A percentile compares a stretch with the other conserved stretches of the same genome.
phyloP scores from a whole-genome alignment of 805 yeast species.

The Metschnikowia cubensis region DNA sequence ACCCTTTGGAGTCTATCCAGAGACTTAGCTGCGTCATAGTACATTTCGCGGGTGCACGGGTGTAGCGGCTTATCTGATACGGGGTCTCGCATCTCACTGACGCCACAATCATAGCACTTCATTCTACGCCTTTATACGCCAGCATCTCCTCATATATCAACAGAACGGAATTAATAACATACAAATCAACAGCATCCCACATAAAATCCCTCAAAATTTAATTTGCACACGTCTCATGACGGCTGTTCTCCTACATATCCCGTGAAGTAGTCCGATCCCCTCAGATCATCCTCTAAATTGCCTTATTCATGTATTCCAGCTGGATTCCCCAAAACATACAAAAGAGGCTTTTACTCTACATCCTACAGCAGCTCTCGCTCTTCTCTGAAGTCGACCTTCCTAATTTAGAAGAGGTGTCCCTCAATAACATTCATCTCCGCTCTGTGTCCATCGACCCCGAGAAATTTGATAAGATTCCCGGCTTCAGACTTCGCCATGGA shows the following conservation, averaged over 20 bases:
- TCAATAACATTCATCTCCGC: slow-evolving; percentile 48
- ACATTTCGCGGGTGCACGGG: slow-evolving; percentile 1
- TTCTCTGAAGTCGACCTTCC: slow-evolving; percentile 81
- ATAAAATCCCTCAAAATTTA: not conserved
- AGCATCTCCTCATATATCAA: not conserved
- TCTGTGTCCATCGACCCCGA: slow-evolving; percentile 73
- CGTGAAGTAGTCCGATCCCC: not conserved
- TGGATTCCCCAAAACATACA: slow-evolving; percentile 89
- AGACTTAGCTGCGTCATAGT: not conserved
- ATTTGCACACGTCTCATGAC: not conserved
- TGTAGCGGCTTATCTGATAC: not conserved
- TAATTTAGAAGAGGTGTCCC: slow-evolving; percentile 70
- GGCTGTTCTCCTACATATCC: not conserved
- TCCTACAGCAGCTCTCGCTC: slow-evolving; percentile 74
- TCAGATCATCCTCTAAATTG: not conserved
- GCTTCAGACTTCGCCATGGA: slow-evolving; percentile 60
- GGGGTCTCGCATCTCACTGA: slow-evolving; percentile 1
- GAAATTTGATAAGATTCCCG: slow-evolving; percentile 60
- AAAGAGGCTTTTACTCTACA: slow-evolving; percentile 72
- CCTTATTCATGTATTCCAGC: slow-evolving; percentile 12
- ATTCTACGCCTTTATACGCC: not conserved
- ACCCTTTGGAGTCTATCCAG: slow-evolving; percentile 3
- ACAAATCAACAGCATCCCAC: not conserved
- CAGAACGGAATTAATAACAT: too few species aligned
- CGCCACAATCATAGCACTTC: slow-evolving; percentile 3